phyloP scores from a whole-genome alignment of 2,329 filamentous ascomycete genomes.

The Fusarium sororula region DNA sequence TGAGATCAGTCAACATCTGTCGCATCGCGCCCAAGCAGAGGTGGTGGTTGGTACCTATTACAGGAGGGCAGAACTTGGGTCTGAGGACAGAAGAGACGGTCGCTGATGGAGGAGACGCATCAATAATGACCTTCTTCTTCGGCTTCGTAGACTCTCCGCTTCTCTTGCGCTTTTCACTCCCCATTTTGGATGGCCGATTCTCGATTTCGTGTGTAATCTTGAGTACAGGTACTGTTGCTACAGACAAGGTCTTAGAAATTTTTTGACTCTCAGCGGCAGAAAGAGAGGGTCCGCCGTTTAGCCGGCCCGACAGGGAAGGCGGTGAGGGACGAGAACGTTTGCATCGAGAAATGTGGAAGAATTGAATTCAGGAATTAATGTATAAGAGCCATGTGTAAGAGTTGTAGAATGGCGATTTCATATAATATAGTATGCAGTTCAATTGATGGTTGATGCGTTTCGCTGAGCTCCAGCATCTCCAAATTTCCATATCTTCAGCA shows the following conservation, averaged over 20 bases:
- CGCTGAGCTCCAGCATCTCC: background rate
- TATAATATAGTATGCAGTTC: background rate
- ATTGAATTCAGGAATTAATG: background rate
- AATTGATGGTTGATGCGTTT: background rate
- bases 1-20: constrained; percentile 36
- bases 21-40: background rate
- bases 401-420: background rate
- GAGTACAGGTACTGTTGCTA: background rate
- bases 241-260: constrained; percentile 39
- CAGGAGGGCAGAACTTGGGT: constrained; percentile 59
- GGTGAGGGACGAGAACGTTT: constrained; percentile 13
- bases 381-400: background rate
- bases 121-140: constrained; percentile 63
- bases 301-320: constrained; percentile 32
- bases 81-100: constrained; percentile 58
- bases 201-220: constrained; percentile 6
- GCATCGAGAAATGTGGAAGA: background rate
- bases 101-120: constrained; percentile 52
- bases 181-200: constrained; percentile 45
- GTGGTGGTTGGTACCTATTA: constrained; percentile 56
- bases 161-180: constrained; percentile 61
- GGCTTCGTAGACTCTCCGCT: constrained; percentile 53
- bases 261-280: constrained; percentile 41
- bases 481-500: background rate
- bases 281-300: constrained; percentile 40